Conservation (phyloP, 179 eudicot species). For the Carnegiea gigantea region DNA sequence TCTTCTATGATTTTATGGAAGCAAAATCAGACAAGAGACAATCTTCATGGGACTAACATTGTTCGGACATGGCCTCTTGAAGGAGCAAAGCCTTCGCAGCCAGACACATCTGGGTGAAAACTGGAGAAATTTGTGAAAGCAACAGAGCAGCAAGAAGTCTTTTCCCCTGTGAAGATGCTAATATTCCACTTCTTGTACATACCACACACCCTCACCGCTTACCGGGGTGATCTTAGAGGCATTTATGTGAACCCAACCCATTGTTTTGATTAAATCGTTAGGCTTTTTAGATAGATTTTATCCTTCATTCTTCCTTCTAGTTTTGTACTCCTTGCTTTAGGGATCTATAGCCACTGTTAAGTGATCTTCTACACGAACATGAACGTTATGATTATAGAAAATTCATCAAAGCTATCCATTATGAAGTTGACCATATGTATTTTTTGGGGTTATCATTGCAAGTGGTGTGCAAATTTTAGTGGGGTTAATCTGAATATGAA, state of each 20-base stretch:
- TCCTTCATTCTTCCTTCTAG: not conserved
- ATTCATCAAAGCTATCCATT: not conserved
- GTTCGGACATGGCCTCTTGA: not conserved
- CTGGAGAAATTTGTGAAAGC: slow-evolving; percentile 9
- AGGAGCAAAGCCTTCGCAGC: not conserved
- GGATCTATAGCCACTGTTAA: not conserved
- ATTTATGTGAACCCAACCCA: slow-evolving; percentile 33
- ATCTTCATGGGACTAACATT: slow-evolving; percentile 8
- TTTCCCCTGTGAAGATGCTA: slow-evolving; percentile 30
- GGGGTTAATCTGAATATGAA: not conserved
- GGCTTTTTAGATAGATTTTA: slow-evolving; percentile 29
- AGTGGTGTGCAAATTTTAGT: not conserved
- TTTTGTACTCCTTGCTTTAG: slow-evolving; percentile 1
- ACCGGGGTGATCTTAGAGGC: slow-evolving; percentile 43
- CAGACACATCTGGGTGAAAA: slow-evolving; percentile 12
- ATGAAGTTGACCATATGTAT: not conserved
- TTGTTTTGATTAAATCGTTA: slow-evolving; percentile 31
- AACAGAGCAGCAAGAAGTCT: slow-evolving; percentile 6
- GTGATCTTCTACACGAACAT: not conserved
- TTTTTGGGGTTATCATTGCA: not conserved
- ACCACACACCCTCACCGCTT: slow-evolving; percentile 51
- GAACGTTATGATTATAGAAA: not conserved
- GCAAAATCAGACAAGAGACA: slow-evolving; percentile 14
- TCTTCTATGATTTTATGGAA: slow-evolving; percentile 22
- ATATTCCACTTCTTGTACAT: slow-evolving; percentile 51